Base-by-base conservation (phyloP, 2,329 filamentous ascomycete genomes). In the Verticillium zaregamsianum region DNA sequence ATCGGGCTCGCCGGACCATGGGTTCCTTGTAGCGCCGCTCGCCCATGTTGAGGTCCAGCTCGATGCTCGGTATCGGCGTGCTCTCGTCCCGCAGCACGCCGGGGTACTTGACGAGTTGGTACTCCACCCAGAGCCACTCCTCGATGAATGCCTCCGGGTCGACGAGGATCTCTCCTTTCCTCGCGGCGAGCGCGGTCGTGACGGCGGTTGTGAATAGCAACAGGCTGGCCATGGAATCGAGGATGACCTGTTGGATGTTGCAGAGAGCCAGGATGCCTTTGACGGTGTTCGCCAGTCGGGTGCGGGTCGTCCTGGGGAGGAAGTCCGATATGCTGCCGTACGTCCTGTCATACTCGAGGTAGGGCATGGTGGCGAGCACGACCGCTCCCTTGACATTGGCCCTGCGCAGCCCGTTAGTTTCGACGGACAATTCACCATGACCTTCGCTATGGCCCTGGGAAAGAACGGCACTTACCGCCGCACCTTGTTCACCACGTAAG, bases 381-480 rank as follows among this genome's bases (percentile, higher is more conserved):
- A 69, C 67, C 32, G 75, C 72, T 9, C 74, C 75, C 65, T 71
- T 72, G 52, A 76, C 68, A 57, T 77, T 74, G 58, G 73, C 73
- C 62, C 74, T 76, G 20, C 23, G 59, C 56, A 49, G 40, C 55
- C 57, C 31, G 60, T 64, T 55, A 35, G 52, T 25, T 25, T 54
- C 25, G 15, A 17, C 15, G 11, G 2, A 12, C 23, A 23, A 17
- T 35, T 32, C 39, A 31, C 7, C 12, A 20, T 3, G 33, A 4
- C 15, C 15, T 6, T 9, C 37, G 15, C 15, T 8, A n/a, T 12
- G n/a, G n/a, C 3, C 8, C 9, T n/a, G n/a, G n/a, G 40, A 49
- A 23, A 25, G 1, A 25, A 7, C 25, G 25, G 32, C 11, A 63
- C 68, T 59, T 64, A 73, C 73, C 69, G 72, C 59, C 72, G 66